These are phyloP conservation scores for Volvariella volvacea DNA, from an alignment of 1,284 basidiomycete species.

Conservation along the genomic window DNA sequence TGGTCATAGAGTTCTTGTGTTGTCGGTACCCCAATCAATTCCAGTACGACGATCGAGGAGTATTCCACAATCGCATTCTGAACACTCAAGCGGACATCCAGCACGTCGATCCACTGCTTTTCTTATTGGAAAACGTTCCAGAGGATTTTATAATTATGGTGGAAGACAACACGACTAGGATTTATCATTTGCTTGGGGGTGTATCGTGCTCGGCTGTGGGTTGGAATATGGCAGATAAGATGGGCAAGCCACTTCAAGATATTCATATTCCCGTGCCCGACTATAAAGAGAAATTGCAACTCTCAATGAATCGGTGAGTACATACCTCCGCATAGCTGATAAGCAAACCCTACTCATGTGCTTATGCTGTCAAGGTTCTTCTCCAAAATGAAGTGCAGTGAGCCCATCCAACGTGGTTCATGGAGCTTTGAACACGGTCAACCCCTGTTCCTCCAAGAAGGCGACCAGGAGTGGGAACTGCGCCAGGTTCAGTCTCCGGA, in stretches of 20 bases:
- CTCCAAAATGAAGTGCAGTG: slow-evolving; percentile 34
- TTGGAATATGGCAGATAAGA: slow-evolving; percentile 40
- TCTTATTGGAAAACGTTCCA: slow-evolving; percentile 42
- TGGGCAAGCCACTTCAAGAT: slow-evolving; percentile 36
- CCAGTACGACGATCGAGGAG: slow-evolving; percentile 21
- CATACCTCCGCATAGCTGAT: slow-evolving; percentile 1
- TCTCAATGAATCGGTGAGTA: slow-evolving; percentile 41
- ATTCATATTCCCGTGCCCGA: slow-evolving; percentile 42
- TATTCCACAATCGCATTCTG: slow-evolving; percentile 39
- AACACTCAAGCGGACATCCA: slow-evolving; percentile 20
- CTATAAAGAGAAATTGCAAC: slow-evolving; percentile 39
- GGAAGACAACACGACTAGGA: slow-evolving; percentile 31
- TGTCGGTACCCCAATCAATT: slow-evolving; percentile 41
- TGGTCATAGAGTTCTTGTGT: slow-evolving; percentile 43
- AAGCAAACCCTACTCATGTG: background rate
- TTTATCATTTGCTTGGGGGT: slow-evolving; percentile 35
- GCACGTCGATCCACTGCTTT: slow-evolving; percentile 26
- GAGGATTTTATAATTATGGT: slow-evolving; percentile 41
- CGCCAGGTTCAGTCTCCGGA: slow-evolving; percentile 26
- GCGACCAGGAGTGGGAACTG: slow-evolving; percentile 24
- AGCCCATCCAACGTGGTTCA: slow-evolving; percentile 45
- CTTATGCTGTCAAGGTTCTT: slow-evolving; percentile 33
- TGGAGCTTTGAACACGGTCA: slow-evolving; percentile 43
- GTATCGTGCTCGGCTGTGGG: slow-evolving; percentile 40
- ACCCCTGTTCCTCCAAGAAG: slow-evolving; percentile 34